Base-by-base conservation (phyloP, 1,139 yeast genomes). In the Suhomyces chickasaworum region DNA sequence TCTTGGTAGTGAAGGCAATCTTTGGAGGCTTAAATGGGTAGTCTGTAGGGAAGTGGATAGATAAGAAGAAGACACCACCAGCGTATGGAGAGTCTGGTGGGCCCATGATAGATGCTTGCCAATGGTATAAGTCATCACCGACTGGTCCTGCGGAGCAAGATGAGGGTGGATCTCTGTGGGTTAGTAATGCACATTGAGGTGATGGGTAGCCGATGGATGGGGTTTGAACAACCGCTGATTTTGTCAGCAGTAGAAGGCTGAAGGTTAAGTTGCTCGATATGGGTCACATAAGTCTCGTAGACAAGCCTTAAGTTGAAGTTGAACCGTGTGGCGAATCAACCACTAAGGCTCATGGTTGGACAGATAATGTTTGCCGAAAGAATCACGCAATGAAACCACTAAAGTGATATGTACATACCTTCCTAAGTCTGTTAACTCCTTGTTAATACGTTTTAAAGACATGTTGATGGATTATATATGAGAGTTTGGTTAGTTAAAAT, bases 81-180 rank as follows among this genome's bases (percentile, higher is more conserved):
- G 96, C 89, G 61, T 89, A 89, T 57, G 97, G 96, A 44, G 95
- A 86, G 71, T 89, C 97, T 56, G 93, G 80, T 41, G 97, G 97
- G 39, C 97, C 97, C 93, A 89, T 87, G 68, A 89, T 89, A 48
- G 96, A 89, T 41, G 97, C 97, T 72, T 89, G 96, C 97, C 97
- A 89, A 78, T 89, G 96, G 75, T 85, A 89, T 66, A 89, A 78
- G 66, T 89, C 96, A 63, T 93, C 98, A 47, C 97, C 97, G 43
- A 89, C 95, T 61, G 99, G 99, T 43, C 99, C 99, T 9, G 99
- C 99, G 35, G 98, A 90, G 73, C 99, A 95, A 42, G 97, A 90
- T 50, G 98, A 89, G 63, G 99, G 99, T 55, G 99, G 99, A 69
- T 93, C 99, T 80, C 96, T 89, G 55, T 8, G 7, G 4, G 44